These are phyloP conservation scores for Withania somnifera DNA, from an alignment of 305 asterid species.

Conservation along the genomic window DNA sequence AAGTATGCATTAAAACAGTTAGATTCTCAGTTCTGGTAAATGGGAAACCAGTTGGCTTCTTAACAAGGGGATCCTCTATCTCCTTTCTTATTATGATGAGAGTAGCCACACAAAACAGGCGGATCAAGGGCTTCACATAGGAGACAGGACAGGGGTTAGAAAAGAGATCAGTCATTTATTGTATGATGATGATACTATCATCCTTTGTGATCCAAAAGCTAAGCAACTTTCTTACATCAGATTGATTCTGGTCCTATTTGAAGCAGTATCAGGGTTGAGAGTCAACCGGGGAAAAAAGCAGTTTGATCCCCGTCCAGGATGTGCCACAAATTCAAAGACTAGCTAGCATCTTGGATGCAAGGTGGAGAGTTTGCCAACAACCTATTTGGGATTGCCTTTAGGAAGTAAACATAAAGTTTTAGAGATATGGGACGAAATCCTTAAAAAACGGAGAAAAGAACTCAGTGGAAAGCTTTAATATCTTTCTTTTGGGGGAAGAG, in stretches of 20 bases:
- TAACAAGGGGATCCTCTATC: background rate
- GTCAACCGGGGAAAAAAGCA: background rate
- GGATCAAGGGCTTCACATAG: background rate
- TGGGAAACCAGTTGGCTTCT: background rate
- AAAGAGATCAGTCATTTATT: background rate
- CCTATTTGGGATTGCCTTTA: background rate
- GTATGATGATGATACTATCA: background rate
- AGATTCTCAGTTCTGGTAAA: background rate
- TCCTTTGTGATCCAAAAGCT: background rate
- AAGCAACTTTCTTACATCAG: background rate
- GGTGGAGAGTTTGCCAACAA: background rate
- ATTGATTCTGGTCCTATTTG: background rate
- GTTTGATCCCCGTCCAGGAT: background rate
- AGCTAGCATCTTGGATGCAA: background rate
- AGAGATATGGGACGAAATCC: background rate
- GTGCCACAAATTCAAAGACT: background rate
- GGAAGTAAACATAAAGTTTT: background rate
- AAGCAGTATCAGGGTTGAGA: background rate
- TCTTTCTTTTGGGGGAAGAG: too few species aligned
- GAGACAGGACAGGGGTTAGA: background rate
- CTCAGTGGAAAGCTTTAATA: too few species aligned
- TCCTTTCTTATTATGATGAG: background rate
- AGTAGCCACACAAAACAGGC: background rate
- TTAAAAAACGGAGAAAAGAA: background rate
- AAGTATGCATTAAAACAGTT: background rate